phyloP scores from a whole-genome alignment of 75 land plant genomes.

The Cunninghamia lanceolata region DNA sequence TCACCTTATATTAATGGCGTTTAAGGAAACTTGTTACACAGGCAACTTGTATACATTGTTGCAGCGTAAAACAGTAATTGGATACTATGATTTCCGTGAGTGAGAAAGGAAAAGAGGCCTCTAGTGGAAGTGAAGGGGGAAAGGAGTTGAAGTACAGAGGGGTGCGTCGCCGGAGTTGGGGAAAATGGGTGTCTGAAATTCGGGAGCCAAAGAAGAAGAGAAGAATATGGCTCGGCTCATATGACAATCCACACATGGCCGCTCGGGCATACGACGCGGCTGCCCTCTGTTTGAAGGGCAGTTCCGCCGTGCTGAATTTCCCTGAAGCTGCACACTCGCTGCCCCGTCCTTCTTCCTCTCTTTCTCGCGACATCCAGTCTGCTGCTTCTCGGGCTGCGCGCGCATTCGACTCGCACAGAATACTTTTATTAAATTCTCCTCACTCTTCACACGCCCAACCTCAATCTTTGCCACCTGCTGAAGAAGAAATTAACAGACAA shows the following conservation, averaged over 20 bases:
- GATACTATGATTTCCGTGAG: background rate
- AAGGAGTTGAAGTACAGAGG: constrained; percentile 11
- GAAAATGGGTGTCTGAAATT: constrained; percentile 22
- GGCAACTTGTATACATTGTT: too few relatives aligned
- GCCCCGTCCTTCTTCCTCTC: background rate
- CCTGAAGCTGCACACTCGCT: background rate
- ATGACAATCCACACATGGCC: constrained; percentile 28
- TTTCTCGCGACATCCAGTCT: background rate
- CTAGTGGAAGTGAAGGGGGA: constrained; percentile 4
- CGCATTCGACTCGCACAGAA: background rate
- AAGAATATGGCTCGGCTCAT: constrained; percentile 32
- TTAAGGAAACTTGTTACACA: background rate
- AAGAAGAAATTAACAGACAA: background rate
- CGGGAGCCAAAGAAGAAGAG: constrained; percentile 25
- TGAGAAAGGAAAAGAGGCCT: background rate
- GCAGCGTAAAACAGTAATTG: background rate
- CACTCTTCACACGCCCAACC: background rate
- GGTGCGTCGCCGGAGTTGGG: background rate
- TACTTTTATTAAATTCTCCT: background rate
- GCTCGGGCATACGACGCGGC: too few relatives aligned
- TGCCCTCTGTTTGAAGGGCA: constrained; percentile 16
- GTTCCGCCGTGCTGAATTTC: background rate
- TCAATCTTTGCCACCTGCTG: background rate
- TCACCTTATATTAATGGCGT: background rate
- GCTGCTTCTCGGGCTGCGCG: background rate